phyloP scores from a whole-genome alignment of 805 yeast genomes.

The Starmerella asiatica region DNA sequence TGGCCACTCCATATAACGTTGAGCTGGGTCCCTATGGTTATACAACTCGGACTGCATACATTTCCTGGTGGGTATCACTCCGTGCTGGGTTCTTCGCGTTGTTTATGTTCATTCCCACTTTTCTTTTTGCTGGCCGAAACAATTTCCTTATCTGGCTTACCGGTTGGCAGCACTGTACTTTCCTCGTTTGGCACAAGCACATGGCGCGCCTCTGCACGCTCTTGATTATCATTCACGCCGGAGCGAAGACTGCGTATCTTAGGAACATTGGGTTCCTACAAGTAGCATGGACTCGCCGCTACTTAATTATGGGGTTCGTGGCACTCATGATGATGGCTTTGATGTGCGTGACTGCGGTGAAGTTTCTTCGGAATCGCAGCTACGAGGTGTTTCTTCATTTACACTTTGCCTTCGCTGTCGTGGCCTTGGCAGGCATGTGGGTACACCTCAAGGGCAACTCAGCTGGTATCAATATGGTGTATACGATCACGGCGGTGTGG shows the following conservation, averaged over 20 bases:
- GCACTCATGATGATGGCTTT: slow-evolving; percentile 28
- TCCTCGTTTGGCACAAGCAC: slow-evolving; percentile 42
- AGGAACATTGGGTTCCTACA: slow-evolving; percentile 9
- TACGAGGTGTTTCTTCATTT: slow-evolving; percentile 46
- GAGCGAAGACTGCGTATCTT: slow-evolving; percentile 15
- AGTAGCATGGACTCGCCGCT: slow-evolving; percentile 8
- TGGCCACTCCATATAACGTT: background rate
- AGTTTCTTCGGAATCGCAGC: slow-evolving; percentile 35
- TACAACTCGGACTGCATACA: background rate
- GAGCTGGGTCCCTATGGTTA: background rate
- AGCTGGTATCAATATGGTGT: slow-evolving; percentile 29
- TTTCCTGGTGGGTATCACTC: background rate
- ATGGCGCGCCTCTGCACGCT: slow-evolving; percentile 20
- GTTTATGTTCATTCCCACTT: slow-evolving; percentile 21
- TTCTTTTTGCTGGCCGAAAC: slow-evolving; percentile 51
- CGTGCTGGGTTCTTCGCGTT: slow-evolving; percentile 13
- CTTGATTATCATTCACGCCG: slow-evolving; percentile 21
- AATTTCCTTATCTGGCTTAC: slow-evolving; percentile 48
- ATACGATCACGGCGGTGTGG: slow-evolving; percentile 55
- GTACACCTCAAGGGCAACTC: slow-evolving; percentile 31
- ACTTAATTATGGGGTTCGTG: slow-evolving; percentile 19
- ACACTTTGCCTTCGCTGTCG: slow-evolving; percentile 41
- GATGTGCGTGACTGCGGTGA: slow-evolving; percentile 35
- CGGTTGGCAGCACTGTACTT: slow-evolving; percentile 47
- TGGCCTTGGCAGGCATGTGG: slow-evolving; percentile 41